Evolutionary conservation across 306 rosid genomes (phyloP).

Genomic region (Hippophae gyantsensis): DNA sequence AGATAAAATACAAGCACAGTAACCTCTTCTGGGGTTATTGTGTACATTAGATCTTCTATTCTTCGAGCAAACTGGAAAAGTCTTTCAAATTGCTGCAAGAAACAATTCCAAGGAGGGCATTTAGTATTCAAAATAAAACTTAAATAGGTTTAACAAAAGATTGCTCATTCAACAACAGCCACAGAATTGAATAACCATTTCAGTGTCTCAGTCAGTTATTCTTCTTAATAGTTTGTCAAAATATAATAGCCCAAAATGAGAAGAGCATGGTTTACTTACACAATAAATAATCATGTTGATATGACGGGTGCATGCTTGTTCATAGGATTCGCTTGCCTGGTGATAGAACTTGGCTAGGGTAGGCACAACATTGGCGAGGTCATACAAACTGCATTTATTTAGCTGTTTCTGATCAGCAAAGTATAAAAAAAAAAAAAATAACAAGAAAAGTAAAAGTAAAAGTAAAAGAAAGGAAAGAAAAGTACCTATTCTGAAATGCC

Average conservation of each 20-base stretch:
- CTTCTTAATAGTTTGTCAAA: too few species aligned
- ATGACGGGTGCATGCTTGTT: constrained; percentile 92
- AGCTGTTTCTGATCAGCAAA: constrained; percentile 17
- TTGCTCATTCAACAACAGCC: too few species aligned
- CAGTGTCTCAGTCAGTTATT: too few species aligned
- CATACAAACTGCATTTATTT: constrained; percentile 63
- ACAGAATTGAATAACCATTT: too few species aligned
- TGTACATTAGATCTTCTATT: constrained; percentile 80
- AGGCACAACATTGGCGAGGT: constrained; percentile 93
- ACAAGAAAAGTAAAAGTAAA: neutral
- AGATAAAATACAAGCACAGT: constrained; percentile 10
- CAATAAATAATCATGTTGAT: constrained; percentile 75
- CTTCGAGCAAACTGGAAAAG: constrained; percentile 86
- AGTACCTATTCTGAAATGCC: constrained; percentile 91
- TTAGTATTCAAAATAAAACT: too few species aligned
- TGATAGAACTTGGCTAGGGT: constrained; percentile 96
- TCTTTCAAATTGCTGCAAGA: constrained; percentile 86
- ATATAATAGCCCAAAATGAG: neutral
- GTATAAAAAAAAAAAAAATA: constrained; percentile 13
- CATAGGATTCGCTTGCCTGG: constrained; percentile 96
- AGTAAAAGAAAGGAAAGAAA: constrained; percentile 9
- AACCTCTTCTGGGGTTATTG: constrained; percentile 86
- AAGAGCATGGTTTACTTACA: constrained; percentile 38
- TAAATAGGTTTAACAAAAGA: too few species aligned
- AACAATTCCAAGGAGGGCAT: neutral